Percentiles rank a stretch among this genome's conserved stretches.
Conservation (phyloP, 345 rosid species). For the Corchorus olitorius region DNA sequence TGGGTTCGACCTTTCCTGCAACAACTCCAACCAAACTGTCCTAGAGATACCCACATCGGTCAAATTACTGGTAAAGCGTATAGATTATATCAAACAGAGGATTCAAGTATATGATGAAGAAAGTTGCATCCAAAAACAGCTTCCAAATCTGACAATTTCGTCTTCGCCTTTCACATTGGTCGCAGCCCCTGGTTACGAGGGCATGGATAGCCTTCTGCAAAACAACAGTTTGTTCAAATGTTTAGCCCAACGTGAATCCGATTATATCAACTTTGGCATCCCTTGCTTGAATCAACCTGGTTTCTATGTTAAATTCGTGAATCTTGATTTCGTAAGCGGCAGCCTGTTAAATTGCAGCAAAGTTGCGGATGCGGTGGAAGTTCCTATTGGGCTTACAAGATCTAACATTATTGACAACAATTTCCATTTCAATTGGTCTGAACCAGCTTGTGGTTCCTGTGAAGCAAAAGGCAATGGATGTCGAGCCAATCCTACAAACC, state of each 20-base stretch:
- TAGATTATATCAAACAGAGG: neutral
- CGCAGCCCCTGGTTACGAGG: rapidly evolving
- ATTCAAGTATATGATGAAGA: conserved; percentile 10
- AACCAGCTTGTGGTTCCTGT: neutral
- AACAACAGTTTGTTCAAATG: neutral
- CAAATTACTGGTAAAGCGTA: conserved; percentile 6
- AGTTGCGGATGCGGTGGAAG: neutral
- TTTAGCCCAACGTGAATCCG: neutral
- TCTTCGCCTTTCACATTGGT: neutral
- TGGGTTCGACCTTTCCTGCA: conserved; percentile 11
- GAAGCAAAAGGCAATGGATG: neutral
- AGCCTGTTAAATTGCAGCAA: neutral
- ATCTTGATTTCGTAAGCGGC: neutral
- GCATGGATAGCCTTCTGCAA: rapidly evolving
- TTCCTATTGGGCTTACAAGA: neutral
- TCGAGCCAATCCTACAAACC: neutral
- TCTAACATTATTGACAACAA: neutral
- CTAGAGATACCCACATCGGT: conserved; percentile 1
- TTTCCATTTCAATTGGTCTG: neutral
- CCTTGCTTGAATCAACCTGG: neutral
- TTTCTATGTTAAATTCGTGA: neutral
- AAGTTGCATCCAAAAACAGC: conserved; percentile 13
- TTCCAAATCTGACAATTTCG: neutral
- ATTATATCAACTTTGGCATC: neutral
- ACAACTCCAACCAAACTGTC: neutral